Percentiles rank a stretch among this genome's conserved stretches.
Conservation (phyloP, 257 asterid species). For the Fraxinus americana region DNA sequence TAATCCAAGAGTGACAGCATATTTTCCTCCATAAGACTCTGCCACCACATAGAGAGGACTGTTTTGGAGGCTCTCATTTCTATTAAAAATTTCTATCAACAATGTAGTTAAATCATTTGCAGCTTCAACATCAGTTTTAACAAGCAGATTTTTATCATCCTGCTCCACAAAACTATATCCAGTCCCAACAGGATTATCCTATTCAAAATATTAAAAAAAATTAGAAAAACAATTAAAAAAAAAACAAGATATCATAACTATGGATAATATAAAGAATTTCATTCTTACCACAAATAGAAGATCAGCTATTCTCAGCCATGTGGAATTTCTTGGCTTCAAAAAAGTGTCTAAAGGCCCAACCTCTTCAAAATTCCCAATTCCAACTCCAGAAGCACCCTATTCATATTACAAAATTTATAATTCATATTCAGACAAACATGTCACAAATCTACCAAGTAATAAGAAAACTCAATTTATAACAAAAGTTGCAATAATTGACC, state of each 20-base stretch:
- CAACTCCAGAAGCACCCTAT: constrained; percentile 96
- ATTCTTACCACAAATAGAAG: constrained; percentile 82
- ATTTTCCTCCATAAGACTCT: constrained; percentile 95
- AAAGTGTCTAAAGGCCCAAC: constrained; percentile 75
- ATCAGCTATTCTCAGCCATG: constrained; percentile 90
- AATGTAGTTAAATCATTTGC: constrained; percentile 80
- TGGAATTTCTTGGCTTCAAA: constrained; percentile 84
- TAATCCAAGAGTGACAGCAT: constrained; percentile 87
- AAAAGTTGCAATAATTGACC: neutral
- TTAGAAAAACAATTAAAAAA: neutral
- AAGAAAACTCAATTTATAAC: neutral
- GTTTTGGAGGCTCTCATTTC: constrained; percentile 56
- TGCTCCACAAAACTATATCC: constrained; percentile 92
- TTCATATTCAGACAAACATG: neutral
- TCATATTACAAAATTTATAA: neutral
- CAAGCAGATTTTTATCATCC: constrained; percentile 48
- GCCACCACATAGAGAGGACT: constrained; percentile 85
- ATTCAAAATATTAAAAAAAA: neutral
- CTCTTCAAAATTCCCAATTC: constrained; percentile 88
- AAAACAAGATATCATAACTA: neutral
- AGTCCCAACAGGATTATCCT: constrained; percentile 98
- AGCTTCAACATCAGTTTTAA: constrained; percentile 81
- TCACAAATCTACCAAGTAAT: neutral
- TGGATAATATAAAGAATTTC: neutral
- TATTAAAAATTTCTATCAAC: constrained; percentile 64